Evolutionary conservation across 176 grass and related monocot species (phyloP), one percentile per base, ranked within the genome.

Genomic region (Tuctoria greenei): DNA sequence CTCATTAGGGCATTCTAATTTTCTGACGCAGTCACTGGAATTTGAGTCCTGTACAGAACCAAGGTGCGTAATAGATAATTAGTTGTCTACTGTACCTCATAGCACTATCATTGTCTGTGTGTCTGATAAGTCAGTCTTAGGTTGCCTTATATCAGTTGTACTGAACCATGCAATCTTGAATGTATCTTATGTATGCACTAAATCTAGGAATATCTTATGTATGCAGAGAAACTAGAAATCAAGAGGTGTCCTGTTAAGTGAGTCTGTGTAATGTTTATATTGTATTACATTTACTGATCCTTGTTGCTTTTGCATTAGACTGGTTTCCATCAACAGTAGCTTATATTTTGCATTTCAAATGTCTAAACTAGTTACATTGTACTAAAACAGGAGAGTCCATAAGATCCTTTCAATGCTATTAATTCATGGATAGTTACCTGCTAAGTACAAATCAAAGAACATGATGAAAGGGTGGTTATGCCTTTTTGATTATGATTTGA

Each of bases 11-110:
- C 52, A 56, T 24, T 56, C 52, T 24, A 56, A 25, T 0, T 58
- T 44, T n/a, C 41, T 73, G 16, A 38, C 52, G 13, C 74, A 87
- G 50, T 25, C 69, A 37, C 65, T 87, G 74, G 79, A 67, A 8
- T 78, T 70, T 43, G 74, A 73, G 66, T 61, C 67, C 0, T 82
- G 11, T 50, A 61, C 67, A 43, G 85, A 87, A 78, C 61, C 27
- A 78, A 83, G 79, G 85, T 87, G 27, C 56, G 42, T 40, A 61
- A n/a, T 31, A 45, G 41, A 9, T 56, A 8, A 56, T n/a, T n/a
- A n/a, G n/a, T n/a, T n/a, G n/a, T n/a, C 24, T 24, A 56, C 52
- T 43, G 54, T 23, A 72, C 46, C 13, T 44, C 18, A 25, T 67
- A 25, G 44, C 25, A 73, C 17, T 20, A 39, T 82, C 67, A 42